These are phyloP conservation scores for Quercus variabilis DNA, from an alignment of 306 rosid species.

Conservation along the genomic window DNA sequence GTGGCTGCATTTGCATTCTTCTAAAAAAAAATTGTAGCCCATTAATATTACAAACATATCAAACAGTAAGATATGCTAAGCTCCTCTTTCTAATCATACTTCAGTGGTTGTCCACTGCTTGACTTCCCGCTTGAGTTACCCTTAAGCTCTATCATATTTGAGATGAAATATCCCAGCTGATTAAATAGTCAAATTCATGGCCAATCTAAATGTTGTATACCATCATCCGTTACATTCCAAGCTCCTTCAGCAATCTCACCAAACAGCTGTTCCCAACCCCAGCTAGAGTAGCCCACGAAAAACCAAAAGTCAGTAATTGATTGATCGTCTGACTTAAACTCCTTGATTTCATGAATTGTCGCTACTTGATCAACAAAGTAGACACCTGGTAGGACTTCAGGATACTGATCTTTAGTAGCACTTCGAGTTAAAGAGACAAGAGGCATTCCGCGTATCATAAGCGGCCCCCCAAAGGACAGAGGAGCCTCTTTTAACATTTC, in stretches of 20 bases:
- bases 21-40: neutral
- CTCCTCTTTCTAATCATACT: slow-evolving; percentile 3
- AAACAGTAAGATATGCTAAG: neutral
- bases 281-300: slow-evolving; percentile 86
- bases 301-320: slow-evolving; percentile 59
- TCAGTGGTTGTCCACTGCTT: neutral
- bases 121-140: neutral
- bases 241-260: slow-evolving; percentile 72
- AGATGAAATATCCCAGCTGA: slow-evolving; percentile 3
- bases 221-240: slow-evolving; percentile 57
- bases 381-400: slow-evolving; percentile 69
- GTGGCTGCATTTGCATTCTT: too few species aligned
- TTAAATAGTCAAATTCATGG: slow-evolving; percentile 37
- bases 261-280: slow-evolving; percentile 81
- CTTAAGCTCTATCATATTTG: neutral
- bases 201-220: slow-evolving; percentile 52
- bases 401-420: slow-evolving; percentile 22
- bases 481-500: slow-evolving; percentile 54
- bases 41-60: neutral
- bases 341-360: slow-evolving; percentile 44
- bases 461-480: slow-evolving; percentile 76
- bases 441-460: slow-evolving; percentile 52
- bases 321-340: slow-evolving; percentile 45
- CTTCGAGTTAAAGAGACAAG: slow-evolving; percentile 59
- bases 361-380: slow-evolving; percentile 60